Base-by-base conservation (phyloP, 164 flowering plant genomes). In the Euptelea pleiosperma region DNA sequence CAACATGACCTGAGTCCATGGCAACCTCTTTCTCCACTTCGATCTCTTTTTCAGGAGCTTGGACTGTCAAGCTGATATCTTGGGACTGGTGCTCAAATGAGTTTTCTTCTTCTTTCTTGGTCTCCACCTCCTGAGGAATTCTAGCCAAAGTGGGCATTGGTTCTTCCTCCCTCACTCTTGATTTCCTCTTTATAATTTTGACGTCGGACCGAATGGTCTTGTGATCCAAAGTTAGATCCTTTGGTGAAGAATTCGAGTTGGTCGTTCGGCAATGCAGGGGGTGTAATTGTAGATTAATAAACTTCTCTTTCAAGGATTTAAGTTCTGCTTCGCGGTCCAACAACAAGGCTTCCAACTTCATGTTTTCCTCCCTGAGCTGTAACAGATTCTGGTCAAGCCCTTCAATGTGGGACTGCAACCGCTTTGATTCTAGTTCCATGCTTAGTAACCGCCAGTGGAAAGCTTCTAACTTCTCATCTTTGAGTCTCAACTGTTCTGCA, bases 381-480 rank as follows among this genome's bases (percentile, higher is more conserved):
- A 81, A 64, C 12, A 82, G 18, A 10, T 78, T 78, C 47, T 73
- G 70, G 52, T 77, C 73, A 14, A 82, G 79, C 42, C 68, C 87
- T 63, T 85, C 88, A 36, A 81, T 59, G 41, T 81, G 89, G 14
- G 87, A 72, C 50, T 80, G 79, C 61, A 86, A 56, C 57, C 84
- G 71, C 77, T 88, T 86, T 16, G 83, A 77, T 70, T 90, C 95
- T 22, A 85, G 64, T 63, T 91, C 99, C 81, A 70, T 71, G 78
- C 93, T 85, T 49, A 88, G 54, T 43, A 80, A 47, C 46, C 72
- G 77, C 99, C 96, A 88, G 0, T 73, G 82, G n/a, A 55, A 79
- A 30, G 79, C 80, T 68, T 88, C 96, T 47, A 90, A 37, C 56
- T 84, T 87, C 68, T 89, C 97, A 66, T 89, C 96, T 71, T 79